Base-by-base conservation (phyloP, 83 land plant genomes). In the Picea abies region DNA sequence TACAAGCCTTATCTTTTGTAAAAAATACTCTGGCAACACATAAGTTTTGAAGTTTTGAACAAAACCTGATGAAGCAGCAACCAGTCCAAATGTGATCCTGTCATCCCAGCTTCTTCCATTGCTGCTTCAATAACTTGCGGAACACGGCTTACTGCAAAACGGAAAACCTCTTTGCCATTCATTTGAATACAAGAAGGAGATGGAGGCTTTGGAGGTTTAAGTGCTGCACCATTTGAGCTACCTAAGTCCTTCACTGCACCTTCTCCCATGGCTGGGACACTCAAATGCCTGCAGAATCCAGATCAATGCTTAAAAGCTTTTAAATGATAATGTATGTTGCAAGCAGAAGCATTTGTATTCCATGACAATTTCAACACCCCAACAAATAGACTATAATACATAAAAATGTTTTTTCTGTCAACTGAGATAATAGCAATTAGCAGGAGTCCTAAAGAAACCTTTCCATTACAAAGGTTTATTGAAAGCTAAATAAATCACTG, bases 151-250 rank as follows among this genome's bases (percentile, higher is more conserved):
- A 89, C 95, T 69, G 98, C 98, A 89, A 97, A 97, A 23, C 94
- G 90, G 80, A 97, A 97, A 11, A 97, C 99, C 84, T 97, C 99
- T 82, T 92, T 91, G 23, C 99, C 99, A 87, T 96, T 97, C 99
- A 97, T 97, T 70, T 96, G 93, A 29, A 97, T 81, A 68, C 88
- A 94, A 26, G 93, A 88, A 80, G 88, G 90, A 4, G 97, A 86
- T 32, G 93, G 81, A 25, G 47, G 84, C 23, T 37, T 85, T 11
- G 95, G 98, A 10, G 91, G 85, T 29, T 87, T 83, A 2, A 76
- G 71, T 12, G 83, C 89, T 20, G 90, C 88, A 71, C 94, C 93
- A 80, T 95, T 93, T 22, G 91, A 80, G 37, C 70, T 82, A 39
- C 81, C 82, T 25, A 69, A 83, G 67, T 82, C 86, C 35, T 83